Evolutionary conservation across 352 stramenopile species (phyloP), one percentile per base, ranked within the genome.

Genomic region (Pythium rishiriense): DNA sequence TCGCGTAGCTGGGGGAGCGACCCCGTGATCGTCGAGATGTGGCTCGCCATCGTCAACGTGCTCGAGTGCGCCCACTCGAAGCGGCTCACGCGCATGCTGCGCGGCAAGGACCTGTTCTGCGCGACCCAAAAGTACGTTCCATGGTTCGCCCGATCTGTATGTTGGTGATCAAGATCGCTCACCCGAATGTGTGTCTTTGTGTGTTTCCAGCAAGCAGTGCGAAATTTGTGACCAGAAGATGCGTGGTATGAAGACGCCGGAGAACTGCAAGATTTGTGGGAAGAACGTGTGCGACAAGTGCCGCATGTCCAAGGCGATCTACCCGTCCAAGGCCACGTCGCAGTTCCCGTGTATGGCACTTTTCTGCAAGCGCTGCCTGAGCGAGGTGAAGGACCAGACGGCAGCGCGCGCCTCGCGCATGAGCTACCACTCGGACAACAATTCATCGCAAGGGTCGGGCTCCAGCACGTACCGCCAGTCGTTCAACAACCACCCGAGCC

Each of bases 251-350:
- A 86, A 86, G 46, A 66, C 60, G 12, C 73, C 73, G 25, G 73
- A 87, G 57, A 78, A 77, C 59, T 89, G 80, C 70, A 87, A 87
- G 65, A 81, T 79, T 53, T 89, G 80, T 28, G 72, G 80, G 60
- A 87, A 87, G 74, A 86, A 83, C 54, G 77, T 89, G 43, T 89
- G 78, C 62, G 78, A 89, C 33, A 77, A 78, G 21, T 89, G 80
- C 55, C 74, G 78, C 29, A 75, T 86, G 62, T 75, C 67, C 46
- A 85, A 87, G 55, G 62, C 78, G 28, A 77, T 87, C 39, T 89
- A 86, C 43, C 78, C 80, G 35, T 74, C 67, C 8, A 75, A 73
- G 59, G 63, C 75, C 48, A 81, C 75, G 4, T 66, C 68, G 50
- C 76, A 74, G 51, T 87, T 85, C 60, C 78, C 78, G 33, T 89